A percentile compares a stretch with the other conserved stretches of the same genome.
Conservation (phyloP, 225 moss, liverwort and hornwort genomes). For the Bryoerythrophyllum caledonicum region DNA sequence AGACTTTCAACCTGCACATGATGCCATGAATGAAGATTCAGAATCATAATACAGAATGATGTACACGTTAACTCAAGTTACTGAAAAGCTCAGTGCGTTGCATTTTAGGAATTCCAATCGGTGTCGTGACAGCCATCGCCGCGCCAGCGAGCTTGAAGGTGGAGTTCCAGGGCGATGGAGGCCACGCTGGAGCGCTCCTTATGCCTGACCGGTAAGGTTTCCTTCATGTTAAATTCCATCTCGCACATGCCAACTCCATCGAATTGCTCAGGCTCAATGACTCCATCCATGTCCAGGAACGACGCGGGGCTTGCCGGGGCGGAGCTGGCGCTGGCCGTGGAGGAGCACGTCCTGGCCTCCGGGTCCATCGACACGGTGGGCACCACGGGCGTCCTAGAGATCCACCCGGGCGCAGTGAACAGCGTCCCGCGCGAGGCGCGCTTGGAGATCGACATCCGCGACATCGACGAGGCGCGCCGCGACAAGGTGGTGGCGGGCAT, state of each 20-base stretch:
- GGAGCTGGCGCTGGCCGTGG: conserved; percentile 81
- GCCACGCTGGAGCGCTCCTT: conserved; percentile 92
- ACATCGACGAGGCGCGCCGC: conserved; percentile 76
- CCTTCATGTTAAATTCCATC: background rate
- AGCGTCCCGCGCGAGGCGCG: conserved; percentile 87
- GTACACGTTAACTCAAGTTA: background rate
- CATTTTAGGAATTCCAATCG: conserved; percentile 67
- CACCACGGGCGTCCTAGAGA: conserved; percentile 79
- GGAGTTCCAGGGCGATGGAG: conserved; percentile 82
- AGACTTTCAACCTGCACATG: too few relatives aligned
- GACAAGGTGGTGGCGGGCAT: conserved; percentile 73
- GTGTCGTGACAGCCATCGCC: conserved; percentile 93
- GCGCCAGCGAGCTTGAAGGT: conserved; percentile 96
- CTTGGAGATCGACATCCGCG: conserved; percentile 87
- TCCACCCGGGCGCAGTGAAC: conserved; percentile 95
- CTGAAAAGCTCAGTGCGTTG: background rate
- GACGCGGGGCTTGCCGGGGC: conserved; percentile 92
- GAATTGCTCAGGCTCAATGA: too few relatives aligned
- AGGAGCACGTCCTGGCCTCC: conserved; percentile 81
- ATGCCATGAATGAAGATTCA: too few relatives aligned
- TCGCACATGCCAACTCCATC: background rate
- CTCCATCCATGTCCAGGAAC: conserved; percentile 54
- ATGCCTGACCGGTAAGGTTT: conserved; percentile 73
- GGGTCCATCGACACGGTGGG: conserved; percentile 93
- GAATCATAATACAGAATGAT: too few relatives aligned